Evolutionary conservation across 306 rosid genomes (phyloP), one percentile per base, ranked within the genome.

Genomic region (Geum urbanum): DNA sequence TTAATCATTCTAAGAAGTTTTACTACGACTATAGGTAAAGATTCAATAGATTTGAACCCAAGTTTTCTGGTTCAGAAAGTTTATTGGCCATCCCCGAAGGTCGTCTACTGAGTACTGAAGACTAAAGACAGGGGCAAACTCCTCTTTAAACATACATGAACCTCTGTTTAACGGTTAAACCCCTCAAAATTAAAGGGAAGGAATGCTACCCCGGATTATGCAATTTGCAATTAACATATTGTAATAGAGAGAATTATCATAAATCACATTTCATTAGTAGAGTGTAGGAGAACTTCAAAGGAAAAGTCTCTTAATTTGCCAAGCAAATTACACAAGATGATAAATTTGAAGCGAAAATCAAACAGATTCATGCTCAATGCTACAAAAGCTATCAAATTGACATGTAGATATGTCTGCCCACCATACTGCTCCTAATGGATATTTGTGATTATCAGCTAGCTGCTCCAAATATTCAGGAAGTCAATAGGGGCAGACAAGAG

Each of bases 321-420:
- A 44, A 9, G 16, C 1, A 22, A 55, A 43, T 32, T 55, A 8
- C 46, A 49, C 32, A 49, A 66, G 2, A 32, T n/a, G 7, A 7
- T 24, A 55, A 70, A 15, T 55, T 6, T 43, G 27, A 43, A 55
- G 45, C 65, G 22, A 3, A 20, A 24, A 22, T 24, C 65, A 43
- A 56, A 15, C 45, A 4, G 63, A 56, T 14, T 54, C 50, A 1
- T 24, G 16, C 44, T 55, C 32, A 24, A 2, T 14, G 13, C 63
- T 32, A 32, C 19, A 40, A 69, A 51, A 6, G 47, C 7, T 11
- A 49, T 35, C 13, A 69, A 69, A 13, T 7, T 62, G 44, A 41
- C 35, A 18, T 5, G 63, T 40, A 43, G 41, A 14, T 12, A 43
- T 15, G 16, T 15, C 66, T 57, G 18, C 66, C 74, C 74, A 70